Evolutionary conservation across 2,329 filamentous ascomycete genomes (phyloP).

Genomic region (Aspergillus oerlinghausenensis): DNA sequence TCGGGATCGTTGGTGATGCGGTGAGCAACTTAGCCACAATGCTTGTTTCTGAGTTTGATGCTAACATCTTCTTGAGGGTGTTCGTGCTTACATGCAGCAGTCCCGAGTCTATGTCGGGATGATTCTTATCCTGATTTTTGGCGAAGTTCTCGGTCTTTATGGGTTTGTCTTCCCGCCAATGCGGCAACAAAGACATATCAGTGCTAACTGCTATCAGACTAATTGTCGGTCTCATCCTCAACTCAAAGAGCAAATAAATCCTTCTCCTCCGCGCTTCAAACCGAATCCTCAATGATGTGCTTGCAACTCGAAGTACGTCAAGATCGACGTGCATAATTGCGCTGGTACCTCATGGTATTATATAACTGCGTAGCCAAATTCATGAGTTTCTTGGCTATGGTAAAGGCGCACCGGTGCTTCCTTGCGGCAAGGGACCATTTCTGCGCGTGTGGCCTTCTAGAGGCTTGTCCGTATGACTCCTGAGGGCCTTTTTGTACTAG

Average conservation of each 20-base stretch:
- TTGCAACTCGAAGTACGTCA: conserved; percentile 1
- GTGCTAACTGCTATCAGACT: conserved; percentile 52
- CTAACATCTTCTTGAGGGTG: conserved; percentile 51
- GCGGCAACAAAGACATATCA: background rate
- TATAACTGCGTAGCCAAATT: background rate
- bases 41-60: background rate
- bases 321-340: background rate
- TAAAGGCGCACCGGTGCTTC: background rate
- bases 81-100: conserved; percentile 93
- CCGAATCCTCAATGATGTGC: conserved; percentile 10
- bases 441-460: background rate
- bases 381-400: background rate
- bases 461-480: background rate
- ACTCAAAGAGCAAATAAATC: conserved; percentile 62
- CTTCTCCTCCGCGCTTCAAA: background rate
- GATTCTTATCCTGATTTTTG: conserved; percentile 98
- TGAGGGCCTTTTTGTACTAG: background rate
- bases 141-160: conserved; percentile 93
- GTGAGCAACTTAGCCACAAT: conserved; percentile 41
- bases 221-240: conserved; percentile 88
- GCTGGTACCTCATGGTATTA: background rate
- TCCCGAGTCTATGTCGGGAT: conserved; percentile 96
- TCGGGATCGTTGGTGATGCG: conserved; percentile 90
- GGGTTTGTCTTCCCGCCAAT: conserved; percentile 58
- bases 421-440: background rate